These are phyloP conservation scores for Leishmania major DNA, from an alignment of 208 protist genomes.

Conservation along the genomic window DNA sequence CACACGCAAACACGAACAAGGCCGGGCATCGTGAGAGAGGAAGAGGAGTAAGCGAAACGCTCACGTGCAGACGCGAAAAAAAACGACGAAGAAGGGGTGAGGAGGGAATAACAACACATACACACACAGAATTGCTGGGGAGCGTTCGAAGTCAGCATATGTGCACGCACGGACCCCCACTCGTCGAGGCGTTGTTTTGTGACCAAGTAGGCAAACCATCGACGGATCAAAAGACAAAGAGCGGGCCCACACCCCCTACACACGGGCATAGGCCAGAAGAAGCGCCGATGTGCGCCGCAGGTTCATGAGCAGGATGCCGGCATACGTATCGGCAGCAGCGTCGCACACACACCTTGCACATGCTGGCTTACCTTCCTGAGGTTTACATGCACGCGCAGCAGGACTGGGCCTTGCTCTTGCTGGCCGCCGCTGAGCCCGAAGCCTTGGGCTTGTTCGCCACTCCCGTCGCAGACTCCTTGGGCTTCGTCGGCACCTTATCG, in stretches of 20 bases:
- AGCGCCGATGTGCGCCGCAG: not conserved
- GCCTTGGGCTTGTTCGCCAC: no score
- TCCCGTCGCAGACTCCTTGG: not conserved
- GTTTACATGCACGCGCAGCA: conserved; percentile 31
- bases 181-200: not conserved
- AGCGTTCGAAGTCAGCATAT: not conserved
- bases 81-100: not conserved
- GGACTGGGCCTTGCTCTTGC: conserved; percentile 14
- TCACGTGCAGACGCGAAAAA: not conserved
- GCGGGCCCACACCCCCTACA: not conserved
- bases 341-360: not conserved
- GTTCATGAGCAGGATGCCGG: not conserved
- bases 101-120: not conserved
- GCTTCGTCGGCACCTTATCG: conserved; percentile 11
- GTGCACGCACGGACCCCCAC: not conserved
- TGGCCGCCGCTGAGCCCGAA: not conserved
- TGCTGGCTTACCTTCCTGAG: not conserved
- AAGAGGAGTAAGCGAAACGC: not conserved
- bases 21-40: not conserved
- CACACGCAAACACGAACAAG: not conserved
- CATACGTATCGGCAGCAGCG: not conserved
- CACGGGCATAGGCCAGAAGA: not conserved
- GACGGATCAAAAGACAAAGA: not conserved
- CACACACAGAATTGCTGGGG: not conserved
- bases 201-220: not conserved